Base-by-base conservation (phyloP, 2,329 filamentous ascomycete species). In the Arthrobotrys iridis region DNA sequence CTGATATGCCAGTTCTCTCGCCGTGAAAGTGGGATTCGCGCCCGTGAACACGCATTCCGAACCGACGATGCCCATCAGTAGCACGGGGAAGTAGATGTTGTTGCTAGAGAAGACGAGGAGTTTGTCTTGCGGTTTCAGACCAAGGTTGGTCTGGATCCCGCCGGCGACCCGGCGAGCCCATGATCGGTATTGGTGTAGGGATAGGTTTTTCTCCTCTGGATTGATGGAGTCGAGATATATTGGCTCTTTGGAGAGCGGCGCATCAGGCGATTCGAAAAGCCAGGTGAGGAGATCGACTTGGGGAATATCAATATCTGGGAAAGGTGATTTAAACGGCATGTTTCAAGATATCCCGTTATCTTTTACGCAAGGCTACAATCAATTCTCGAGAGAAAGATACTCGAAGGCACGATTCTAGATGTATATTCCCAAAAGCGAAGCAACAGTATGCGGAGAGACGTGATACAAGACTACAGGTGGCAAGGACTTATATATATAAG, bases 1-100 rank as follows among this genome's bases (percentile, higher is more conserved):
- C 81, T 95, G 92, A 81, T 91, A 90, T 4, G 88, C 90, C 48
- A 96, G 82, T 81, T 95, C 92, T 18, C 90, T 84, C 0, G 87
- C 83, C 0, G 91, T 88, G 78, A 88, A 93, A 3, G 85, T 85
- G 0, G 90, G 90, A 75, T 92, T 93, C 0, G 90, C 90, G 24
- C 91, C 91, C 0, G 89, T 91, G 83, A 94, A 94, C 63, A 94
- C 84, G 1, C 90, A 91, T 2, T 91, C 91, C 0, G 91, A 90
- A 88, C 93, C 93, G 58, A 93, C 84, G 18, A 91, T 85, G 13
- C 91, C 91, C 81, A 93, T 85, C 63, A 93, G 87, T 0, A 91
- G 84, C 0, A 87, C 84, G 0, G 91, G 90, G 80, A 90, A 92
- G 83, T 90, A 92, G 11, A 94, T 81, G 77, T 87, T 89, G 82